These are phyloP conservation scores for Fusarium subtropicale DNA, from an alignment of 2,329 filamentous ascomycete species.

Conservation along the genomic window DNA sequence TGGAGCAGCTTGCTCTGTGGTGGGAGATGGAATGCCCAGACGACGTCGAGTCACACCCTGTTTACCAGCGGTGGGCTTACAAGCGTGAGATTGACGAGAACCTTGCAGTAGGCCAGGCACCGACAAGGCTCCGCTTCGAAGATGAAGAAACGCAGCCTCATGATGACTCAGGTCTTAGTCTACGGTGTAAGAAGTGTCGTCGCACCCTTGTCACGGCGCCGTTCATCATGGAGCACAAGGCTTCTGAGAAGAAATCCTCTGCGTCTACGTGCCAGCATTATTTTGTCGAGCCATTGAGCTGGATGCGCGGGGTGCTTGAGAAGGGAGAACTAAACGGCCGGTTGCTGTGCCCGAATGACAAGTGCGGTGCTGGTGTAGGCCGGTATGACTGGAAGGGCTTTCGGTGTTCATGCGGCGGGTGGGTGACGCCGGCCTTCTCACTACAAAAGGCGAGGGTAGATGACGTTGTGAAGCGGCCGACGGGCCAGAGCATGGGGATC, in stretches of 20 bases:
- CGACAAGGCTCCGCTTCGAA: constrained; percentile 85
- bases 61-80: constrained; percentile 80
- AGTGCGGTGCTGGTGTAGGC: constrained; percentile 85
- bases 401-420: constrained; percentile 88
- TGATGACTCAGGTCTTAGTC: constrained; percentile 49
- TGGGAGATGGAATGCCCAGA: constrained; percentile 85
- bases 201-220: constrained; percentile 65
- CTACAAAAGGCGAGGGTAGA: constrained; percentile 86
- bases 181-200: constrained; percentile 93
- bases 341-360: constrained; percentile 80
- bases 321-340: constrained; percentile 85
- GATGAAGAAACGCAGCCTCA: constrained; percentile 69
- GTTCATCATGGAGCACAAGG: constrained; percentile 75
- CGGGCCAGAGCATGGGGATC: constrained; percentile 58
- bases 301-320: constrained; percentile 90
- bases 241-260: constrained; percentile 33
- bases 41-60: constrained; percentile 72
- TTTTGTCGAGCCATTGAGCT: constrained; percentile 91
- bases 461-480: constrained; percentile 58
- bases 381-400: constrained; percentile 98
- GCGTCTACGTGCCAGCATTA: constrained; percentile 77
- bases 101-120: constrained; percentile 80
- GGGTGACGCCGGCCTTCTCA: constrained; percentile 92
- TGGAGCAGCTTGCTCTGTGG: constrained; percentile 87
- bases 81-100: constrained; percentile 66